phyloP scores from a whole-genome alignment of 306 rosid genomes.

The Adenanthera pavonina region DNA sequence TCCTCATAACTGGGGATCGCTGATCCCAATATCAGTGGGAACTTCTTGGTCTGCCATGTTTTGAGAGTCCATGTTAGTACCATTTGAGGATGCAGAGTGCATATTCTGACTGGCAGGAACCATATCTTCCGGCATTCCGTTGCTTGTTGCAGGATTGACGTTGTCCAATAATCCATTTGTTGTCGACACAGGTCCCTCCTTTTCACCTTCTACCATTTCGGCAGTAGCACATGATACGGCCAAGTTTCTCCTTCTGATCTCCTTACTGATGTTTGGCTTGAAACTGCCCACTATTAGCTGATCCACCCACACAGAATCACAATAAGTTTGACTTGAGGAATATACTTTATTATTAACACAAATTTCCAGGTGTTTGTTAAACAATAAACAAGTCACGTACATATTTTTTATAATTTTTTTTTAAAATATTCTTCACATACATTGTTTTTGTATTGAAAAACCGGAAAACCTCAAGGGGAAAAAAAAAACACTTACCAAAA shows the following conservation, averaged over 20 bases:
- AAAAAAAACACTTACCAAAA: neutral
- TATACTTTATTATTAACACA: neutral
- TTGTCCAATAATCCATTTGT: neutral
- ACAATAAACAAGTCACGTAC: neutral
- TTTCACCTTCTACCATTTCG: neutral
- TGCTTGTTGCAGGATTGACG: neutral
- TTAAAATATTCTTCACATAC: neutral
- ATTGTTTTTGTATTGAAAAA: neutral
- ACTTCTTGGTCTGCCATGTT: slow-evolving; percentile 23
- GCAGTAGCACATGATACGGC: neutral
- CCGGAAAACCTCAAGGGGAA: neutral
- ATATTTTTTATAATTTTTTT: neutral
- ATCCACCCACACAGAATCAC: neutral
- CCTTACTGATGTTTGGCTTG: slow-evolving; percentile 34
- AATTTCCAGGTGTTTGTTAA: neutral
- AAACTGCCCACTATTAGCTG: slow-evolving; percentile 48
- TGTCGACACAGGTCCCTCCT: neutral
- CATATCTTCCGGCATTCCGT: neutral
- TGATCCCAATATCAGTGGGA: neutral
- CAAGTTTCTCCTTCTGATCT: slow-evolving; percentile 1
- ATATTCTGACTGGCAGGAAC: slow-evolving; percentile 21
- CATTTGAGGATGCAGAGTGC: neutral
- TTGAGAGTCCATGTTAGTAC: neutral
- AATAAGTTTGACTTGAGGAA: slow-evolving; percentile 6
- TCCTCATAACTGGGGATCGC: neutral